A percentile compares a stretch with the other conserved stretches of the same genome.
phyloP scores from a whole-genome alignment of 768 basidiomycete species.

The Mycena indigotica region DNA sequence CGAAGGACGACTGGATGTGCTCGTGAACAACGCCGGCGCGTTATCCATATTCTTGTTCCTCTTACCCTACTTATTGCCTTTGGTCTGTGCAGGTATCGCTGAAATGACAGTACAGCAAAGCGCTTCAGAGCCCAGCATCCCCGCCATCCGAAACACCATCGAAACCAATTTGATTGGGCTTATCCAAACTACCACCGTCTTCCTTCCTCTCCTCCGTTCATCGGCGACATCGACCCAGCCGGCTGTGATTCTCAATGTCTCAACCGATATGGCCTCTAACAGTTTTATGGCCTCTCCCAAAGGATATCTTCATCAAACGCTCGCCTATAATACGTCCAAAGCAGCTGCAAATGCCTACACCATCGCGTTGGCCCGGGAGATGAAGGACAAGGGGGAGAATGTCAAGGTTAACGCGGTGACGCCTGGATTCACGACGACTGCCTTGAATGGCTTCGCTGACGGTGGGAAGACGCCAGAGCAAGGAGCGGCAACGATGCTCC shows the following conservation, averaged over 20 bases:
- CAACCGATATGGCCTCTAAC: conserved; percentile 49
- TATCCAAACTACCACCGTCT: conserved; percentile 42
- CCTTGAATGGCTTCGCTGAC: conserved; percentile 6
- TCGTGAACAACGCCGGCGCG: conserved; percentile 49
- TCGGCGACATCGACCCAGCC: conserved; percentile 24
- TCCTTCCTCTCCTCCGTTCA: conserved; percentile 43
- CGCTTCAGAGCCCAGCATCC: conserved; percentile 17
- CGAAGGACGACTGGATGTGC: conserved; percentile 46
- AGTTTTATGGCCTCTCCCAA: conserved; percentile 34
- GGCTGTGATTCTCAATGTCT: conserved; percentile 46
- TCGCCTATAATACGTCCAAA: conserved; percentile 70
- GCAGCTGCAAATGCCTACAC: conserved; percentile 65
- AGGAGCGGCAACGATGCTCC: background rate
- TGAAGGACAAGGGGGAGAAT: conserved; percentile 27
- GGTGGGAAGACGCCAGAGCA: conserved; percentile 11
- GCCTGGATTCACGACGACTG: conserved; percentile 13
- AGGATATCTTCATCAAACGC: conserved; percentile 31
- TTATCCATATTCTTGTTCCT: background rate
- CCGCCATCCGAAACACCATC: conserved; percentile 36
- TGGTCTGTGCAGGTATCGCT: conserved; percentile 28
- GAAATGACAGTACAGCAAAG: conserved; percentile 34
- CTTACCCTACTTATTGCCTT: conserved; percentile 1
- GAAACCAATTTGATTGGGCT: conserved; percentile 48
- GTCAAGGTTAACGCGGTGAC: conserved; percentile 6
- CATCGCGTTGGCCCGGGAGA: conserved; percentile 62